A percentile compares a stretch with the other conserved stretches of the same genome.
phyloP scores from a whole-genome alignment of 768 basidiomycete species.

The Scleroderma bovista region DNA sequence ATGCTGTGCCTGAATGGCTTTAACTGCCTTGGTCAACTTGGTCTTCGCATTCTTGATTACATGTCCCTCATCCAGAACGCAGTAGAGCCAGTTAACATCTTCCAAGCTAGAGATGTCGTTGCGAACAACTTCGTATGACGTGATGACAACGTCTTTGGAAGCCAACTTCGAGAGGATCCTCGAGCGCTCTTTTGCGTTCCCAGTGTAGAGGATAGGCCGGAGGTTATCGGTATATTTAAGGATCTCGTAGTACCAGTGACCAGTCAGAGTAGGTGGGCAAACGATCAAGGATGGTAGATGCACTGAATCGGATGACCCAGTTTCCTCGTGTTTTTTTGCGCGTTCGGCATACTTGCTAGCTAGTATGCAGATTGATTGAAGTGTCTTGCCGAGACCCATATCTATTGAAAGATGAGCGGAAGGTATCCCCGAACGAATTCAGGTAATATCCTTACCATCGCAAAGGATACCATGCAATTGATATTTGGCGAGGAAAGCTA shows the following conservation, averaged over 20 bases:
- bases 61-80: conserved; percentile 96
- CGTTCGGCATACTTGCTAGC: conserved; percentile 93
- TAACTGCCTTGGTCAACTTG: conserved; percentile 95
- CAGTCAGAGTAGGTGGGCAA: conserved; percentile 95
- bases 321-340: conserved; percentile 56
- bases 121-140: conserved; percentile 95
- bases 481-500: conserved; percentile 96
- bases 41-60: conserved; percentile 99
- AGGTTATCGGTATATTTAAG: conserved; percentile 86
- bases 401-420: conserved; percentile 45
- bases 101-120: conserved; percentile 83
- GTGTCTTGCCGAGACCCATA: conserved; percentile 97
- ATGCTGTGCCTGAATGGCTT: conserved; percentile 84
- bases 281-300: conserved; percentile 93
- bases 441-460: conserved; percentile 59
- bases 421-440: neutral
- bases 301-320: conserved; percentile 65
- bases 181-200: conserved; percentile 76
- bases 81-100: conserved; percentile 84
- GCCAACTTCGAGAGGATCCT: conserved; percentile 59
- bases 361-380: conserved; percentile 96
- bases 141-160: conserved; percentile 86
- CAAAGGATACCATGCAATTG: conserved; percentile 97
- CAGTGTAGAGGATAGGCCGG: conserved; percentile 82
- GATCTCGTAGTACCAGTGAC: conserved; percentile 99